Conservation (phyloP, 140 eudicot species). For the Bidens hawaiensis region DNA sequence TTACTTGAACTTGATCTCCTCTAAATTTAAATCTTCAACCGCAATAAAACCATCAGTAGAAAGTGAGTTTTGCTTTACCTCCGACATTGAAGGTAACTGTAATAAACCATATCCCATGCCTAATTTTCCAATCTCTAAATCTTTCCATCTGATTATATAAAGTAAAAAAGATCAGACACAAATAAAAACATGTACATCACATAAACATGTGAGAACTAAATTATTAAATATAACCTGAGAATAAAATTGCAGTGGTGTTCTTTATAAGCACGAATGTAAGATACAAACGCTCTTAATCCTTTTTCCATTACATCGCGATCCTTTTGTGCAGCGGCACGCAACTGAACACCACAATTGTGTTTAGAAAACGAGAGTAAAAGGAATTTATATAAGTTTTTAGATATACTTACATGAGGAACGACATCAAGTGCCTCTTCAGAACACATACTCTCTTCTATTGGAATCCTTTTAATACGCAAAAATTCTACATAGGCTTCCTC, state of each 20-base stretch:
- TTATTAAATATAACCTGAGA: constrained; percentile 48
- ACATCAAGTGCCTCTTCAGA: constrained; percentile 59
- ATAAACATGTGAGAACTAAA: too few relatives aligned
- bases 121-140: constrained; percentile 82
- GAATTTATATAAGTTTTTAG: constrained; percentile 2
- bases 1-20: constrained; percentile 86
- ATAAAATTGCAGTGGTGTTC: constrained; percentile 87
- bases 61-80: constrained; percentile 75
- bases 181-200: background rate
- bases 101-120: constrained; percentile 92
- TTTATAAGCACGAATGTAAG: constrained; percentile 87
- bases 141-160: constrained; percentile 62
- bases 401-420: constrained; percentile 55
- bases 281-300: constrained; percentile 85
- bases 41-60: constrained; percentile 73
- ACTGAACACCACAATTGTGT: constrained; percentile 34
- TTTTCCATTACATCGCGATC: constrained; percentile 97
- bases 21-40: constrained; percentile 65
- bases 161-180: background rate
- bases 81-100: constrained; percentile 86
- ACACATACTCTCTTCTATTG: constrained; percentile 61
- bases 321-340: constrained; percentile 71
- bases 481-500: constrained; percentile 87
- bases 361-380: background rate
- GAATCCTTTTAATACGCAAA: constrained; percentile 63